Evolutionary conservation across 2,329 filamentous ascomycete species (phyloP), one percentile per base, ranked within the genome.

Genomic region (Rachicladosporium sp.): DNA sequence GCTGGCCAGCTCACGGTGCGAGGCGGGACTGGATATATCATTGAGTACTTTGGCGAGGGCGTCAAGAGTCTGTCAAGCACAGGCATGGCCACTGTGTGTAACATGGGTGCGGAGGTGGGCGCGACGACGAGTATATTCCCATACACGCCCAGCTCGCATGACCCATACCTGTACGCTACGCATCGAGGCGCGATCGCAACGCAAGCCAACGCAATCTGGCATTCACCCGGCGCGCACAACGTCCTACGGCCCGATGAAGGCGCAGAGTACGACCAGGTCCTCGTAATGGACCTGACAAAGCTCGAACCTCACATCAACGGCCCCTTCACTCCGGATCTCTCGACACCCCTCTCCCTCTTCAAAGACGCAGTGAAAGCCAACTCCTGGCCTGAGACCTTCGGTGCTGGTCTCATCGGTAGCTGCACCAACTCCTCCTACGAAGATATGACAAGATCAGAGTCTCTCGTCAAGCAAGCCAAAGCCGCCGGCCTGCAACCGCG

Each of bases 351-450:
- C 40, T 95, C 88, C 36, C 73, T 80, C 56, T 98, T 98, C 68
- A 86, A 87, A 57, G 74, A 84, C 43, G 79, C 82, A 2, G 85
- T 95, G 13, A 73, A 82, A 62, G 73, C 81, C 52, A 86, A 95
- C 62, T 69, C 82, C 37, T 98, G 91, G 91, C 91, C 91, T 2
- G 76, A 84, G 57, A 86, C 80, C 46, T 81, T 98, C 45, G 91
- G 87, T 9, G 89, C 91, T 19, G 88, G 88, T 37, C 73, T 98
- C 40, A 98, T 98, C 57, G 91, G 91, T 44, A 94, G 87, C 67
- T 98, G 91, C 71, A 98, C 91, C 37, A 98, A 98, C 73, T 93
- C 85, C 61, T 96, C 91, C 2, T 98, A 96, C 62, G 82, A 95
- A 65, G 91, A 98, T 60, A 98, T 98, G 91, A 93, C 88, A 29